These are phyloP conservation scores for Aspergillus novoparasiticus DNA, from an alignment of 2,329 filamentous ascomycete species.

Conservation along the genomic window DNA sequence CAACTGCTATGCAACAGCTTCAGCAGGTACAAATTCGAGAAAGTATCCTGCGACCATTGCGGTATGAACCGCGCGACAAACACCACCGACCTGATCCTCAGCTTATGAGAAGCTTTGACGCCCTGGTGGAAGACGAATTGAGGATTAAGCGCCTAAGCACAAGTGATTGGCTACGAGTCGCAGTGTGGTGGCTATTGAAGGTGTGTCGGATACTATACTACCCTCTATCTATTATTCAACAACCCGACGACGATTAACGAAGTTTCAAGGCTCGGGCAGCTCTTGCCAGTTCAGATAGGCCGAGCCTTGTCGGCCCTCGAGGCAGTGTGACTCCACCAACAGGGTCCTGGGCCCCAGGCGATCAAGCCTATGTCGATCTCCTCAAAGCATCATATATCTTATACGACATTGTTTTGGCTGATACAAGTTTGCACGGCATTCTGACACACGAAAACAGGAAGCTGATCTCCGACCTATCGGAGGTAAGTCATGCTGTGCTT, in stretches of 20 bases:
- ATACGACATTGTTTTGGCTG: conserved; percentile 33
- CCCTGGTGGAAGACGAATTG: conserved; percentile 24
- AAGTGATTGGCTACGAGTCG: conserved; percentile 33
- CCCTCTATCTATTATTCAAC: neutral
- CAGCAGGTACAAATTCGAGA: conserved; percentile 28
- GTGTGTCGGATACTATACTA: conserved; percentile 10
- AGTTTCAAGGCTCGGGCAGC: conserved; percentile 23
- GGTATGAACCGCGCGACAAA: conserved; percentile 30
- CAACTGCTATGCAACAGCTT: conserved; percentile 30
- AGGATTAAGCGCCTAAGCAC: conserved; percentile 25
- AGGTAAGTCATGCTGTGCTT: conserved; percentile 18
- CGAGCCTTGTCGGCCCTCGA: conserved; percentile 21
- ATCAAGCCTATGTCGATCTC: conserved; percentile 35
- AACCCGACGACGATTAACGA: conserved; percentile 1
- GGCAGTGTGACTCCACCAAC: conserved; percentile 28
- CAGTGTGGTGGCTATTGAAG: conserved; percentile 38
- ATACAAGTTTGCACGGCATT: conserved; percentile 23
- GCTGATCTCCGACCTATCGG: conserved; percentile 32
- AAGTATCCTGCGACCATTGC: conserved; percentile 27
- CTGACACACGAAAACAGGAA: conserved; percentile 34
- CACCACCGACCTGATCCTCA: conserved; percentile 27
- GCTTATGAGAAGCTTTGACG: conserved; percentile 22
- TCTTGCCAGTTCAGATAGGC: conserved; percentile 26
- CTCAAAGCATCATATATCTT: conserved; percentile 36
- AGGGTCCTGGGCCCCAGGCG: conserved; percentile 22